Base-by-base conservation (phyloP, 1,284 basidiomycete species). In the Vanrija sp. region DNA sequence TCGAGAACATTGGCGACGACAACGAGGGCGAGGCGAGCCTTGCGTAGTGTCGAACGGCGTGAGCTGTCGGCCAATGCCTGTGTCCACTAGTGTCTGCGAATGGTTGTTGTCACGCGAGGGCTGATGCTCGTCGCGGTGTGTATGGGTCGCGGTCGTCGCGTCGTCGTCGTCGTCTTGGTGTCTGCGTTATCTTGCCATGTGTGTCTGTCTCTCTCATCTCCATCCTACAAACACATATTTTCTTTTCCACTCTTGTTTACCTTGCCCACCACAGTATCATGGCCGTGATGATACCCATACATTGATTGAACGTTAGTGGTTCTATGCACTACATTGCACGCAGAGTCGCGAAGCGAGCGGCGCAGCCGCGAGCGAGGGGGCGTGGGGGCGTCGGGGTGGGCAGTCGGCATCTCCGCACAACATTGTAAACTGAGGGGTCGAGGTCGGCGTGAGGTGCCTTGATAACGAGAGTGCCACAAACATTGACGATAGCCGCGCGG, bases 1-100 rank as follows among this genome's bases (percentile, higher is more conserved):
- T 71, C 19, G 66, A 69, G 23, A 67, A 62, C 36, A 54, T 69
- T 37, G 68, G 65, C 31, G 71, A 65, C 36, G 68, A 63, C 41
- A 64, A 62, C n/a, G 67, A 62, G 16, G 63, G 55, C 35, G 66
- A 66, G 31, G 61, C 66, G 5, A 62, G 60, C 20, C 48, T 64
- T 24, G 54, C 49, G 6, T 39, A 31, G 31, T 2, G 12, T 31
- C 31, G 31, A 25, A 15, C n/a, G 19, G 7, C 38, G 12, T 4
- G 31, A 31, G 15, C 25, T 9, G 22, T 20, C 12, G 7, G 22
- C 9, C 36, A 19, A 14, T 20, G 35, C 8, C 14, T 38, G 22
- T 37, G 45, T 37, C 36, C n/a, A 31, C 15, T 37, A 18, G 36
- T 47, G 6, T 10, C 36, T 6, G 19, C 39, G 19, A 19, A 15